A percentile compares a stretch with the other conserved stretches of the same genome.
These are phyloP conservation scores for Mycena pura DNA, from an alignment of 768 basidiomycete genomes.

Conservation along the genomic window DNA sequence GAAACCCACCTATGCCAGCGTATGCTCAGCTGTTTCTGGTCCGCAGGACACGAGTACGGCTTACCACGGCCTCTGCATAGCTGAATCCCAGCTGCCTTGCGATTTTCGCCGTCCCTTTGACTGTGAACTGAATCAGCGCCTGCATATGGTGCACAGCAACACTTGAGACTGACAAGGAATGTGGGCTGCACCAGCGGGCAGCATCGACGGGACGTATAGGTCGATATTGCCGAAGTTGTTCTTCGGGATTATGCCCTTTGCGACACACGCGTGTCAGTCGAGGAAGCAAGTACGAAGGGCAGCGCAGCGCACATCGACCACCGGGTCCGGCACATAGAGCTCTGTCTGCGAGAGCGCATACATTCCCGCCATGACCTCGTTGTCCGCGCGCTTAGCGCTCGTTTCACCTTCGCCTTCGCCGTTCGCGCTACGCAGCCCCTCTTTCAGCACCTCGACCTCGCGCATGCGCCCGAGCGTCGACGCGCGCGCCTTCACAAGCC, in stretches of 20 bases:
- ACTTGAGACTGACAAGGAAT: conserved; percentile 77
- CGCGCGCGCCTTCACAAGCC: conserved; percentile 86
- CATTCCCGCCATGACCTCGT: conserved; percentile 83
- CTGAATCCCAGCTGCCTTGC: conserved; percentile 88
- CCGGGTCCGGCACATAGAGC: conserved; percentile 76
- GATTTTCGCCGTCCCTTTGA: conserved; percentile 87
- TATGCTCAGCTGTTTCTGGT: conserved; percentile 2
- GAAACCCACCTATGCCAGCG: conserved; percentile 78
- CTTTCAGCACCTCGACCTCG: conserved; percentile 60
- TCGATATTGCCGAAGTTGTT: conserved; percentile 98
- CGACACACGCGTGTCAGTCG: conserved; percentile 14
- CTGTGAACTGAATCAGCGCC: conserved; percentile 45
- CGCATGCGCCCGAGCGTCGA: conserved; percentile 81
- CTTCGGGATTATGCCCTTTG: conserved; percentile 95
- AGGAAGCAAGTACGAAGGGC: conserved; percentile 2
- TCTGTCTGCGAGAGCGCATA: conserved; percentile 89
- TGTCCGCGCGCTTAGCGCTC: conserved; percentile 25
- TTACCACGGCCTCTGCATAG: conserved; percentile 94
- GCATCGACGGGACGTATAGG: conserved; percentile 93
- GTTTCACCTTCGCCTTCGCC: background rate
- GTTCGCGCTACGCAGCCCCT: conserved; percentile 44
- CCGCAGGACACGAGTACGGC: conserved; percentile 1
- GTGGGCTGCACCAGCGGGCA: conserved; percentile 86
- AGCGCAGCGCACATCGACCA: conserved; percentile 72
- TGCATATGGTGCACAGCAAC: background rate